Base-by-base conservation (phyloP, 805 yeast genomes). In the Saccharomycopsis vini region DNA sequence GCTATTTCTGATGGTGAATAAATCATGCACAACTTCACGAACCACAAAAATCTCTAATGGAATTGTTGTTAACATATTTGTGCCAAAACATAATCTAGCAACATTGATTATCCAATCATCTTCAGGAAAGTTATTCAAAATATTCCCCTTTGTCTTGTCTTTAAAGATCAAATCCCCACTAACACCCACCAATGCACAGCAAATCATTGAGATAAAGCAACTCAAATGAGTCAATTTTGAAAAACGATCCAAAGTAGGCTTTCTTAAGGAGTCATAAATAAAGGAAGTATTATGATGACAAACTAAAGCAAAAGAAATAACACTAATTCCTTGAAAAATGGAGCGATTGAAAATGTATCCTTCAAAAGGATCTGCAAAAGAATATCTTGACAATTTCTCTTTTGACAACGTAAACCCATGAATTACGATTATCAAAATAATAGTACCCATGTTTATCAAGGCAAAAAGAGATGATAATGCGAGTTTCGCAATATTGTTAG, bases 221-320 rank as follows among this genome's bases (percentile, higher is more conserved):
- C 94, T 82, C 50, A 83, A 72, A 59, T 90, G 97, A 1, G 95
- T 88, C 21, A 89, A 72, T 33, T 63, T 68, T 35, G 84, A 71
- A 57, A 89, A 89, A 49, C 89, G 69, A 50, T 77, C 79, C 52
- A 87, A 57, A 3, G 95, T 78, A 4, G 95, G 90, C 18, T 73
- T 74, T 51, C 72, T 73, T 56, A 90, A 71, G 0, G 96, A 86
- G 57, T 85, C 86, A 64, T 80, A 89, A 36, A 89, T 90, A 56
- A 89, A 82, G 23, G 90, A 76, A 0, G 97, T 87, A 59, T 89
- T 89, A 60, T 89, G 97, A 57, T 89, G 97, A 57, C 97, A 89
- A 3, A 89, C 97, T 52, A 90, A 71, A 2, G 97, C 97, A 65
- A 89, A 89, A 1, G 96, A 87, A 26, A 89, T 86, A 40, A 89